phyloP scores from a whole-genome alignment of 2,329 filamentous ascomycete species.

The Orbilia oligospora region DNA sequence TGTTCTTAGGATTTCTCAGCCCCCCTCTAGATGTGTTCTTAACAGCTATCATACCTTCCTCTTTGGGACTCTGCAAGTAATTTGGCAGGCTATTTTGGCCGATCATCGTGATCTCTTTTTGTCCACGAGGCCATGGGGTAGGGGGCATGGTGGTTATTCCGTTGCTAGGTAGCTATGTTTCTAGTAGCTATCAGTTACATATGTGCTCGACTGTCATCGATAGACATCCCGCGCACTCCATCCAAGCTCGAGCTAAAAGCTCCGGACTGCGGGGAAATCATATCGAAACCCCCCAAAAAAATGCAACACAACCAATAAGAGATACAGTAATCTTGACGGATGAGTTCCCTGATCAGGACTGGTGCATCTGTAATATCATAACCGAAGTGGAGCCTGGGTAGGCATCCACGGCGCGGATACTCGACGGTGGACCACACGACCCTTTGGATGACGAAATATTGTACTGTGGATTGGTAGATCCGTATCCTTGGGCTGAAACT shows the following conservation, averaged over 20 bases:
- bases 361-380: conserved; percentile 17
- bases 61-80: conserved; percentile 30
- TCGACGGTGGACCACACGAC: conserved; percentile 45
- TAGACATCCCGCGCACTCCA: conserved; percentile 25
- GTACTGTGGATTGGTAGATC: conserved; percentile 46
- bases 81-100: conserved; percentile 17
- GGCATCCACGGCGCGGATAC: conserved; percentile 37
- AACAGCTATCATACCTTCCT: conserved; percentile 48
- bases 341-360: conserved; percentile 52
- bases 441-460: conserved; percentile 44
- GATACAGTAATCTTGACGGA: conserved; percentile 22
- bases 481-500: conserved; percentile 36
- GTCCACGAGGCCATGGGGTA: conserved; percentile 55
- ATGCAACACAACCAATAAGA: conserved; percentile 29
- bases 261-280: conserved; percentile 41
- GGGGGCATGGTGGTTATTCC: conserved; percentile 39
- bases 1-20: conserved; percentile 36
- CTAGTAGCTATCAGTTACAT: background rate
- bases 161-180: conserved; percentile 37
- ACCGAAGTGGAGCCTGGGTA: conserved; percentile 45
- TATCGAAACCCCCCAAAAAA: conserved; percentile 4
- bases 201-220: background rate
- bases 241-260: conserved; percentile 16
- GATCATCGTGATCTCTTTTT: conserved; percentile 31
- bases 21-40: conserved; percentile 23